Percentiles rank a stretch among this genome's conserved stretches.
These are phyloP conservation scores for Colletotrichum simmondsii DNA, from an alignment of 2,329 filamentous ascomycete species.

Conservation along the genomic window DNA sequence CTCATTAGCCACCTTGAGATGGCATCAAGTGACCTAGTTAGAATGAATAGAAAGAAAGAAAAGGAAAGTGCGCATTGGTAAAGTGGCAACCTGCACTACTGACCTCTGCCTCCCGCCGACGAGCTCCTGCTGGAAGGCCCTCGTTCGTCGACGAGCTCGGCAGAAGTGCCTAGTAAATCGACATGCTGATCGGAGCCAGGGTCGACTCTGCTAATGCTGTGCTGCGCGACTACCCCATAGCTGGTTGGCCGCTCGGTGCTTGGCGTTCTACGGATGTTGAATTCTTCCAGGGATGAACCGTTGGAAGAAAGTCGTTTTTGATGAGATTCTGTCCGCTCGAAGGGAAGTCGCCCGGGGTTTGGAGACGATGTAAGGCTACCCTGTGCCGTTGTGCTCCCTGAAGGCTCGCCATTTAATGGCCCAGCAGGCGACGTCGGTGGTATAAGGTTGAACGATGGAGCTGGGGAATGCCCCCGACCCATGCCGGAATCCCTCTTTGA, in stretches of 20 bases:
- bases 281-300: constrained; percentile 60
- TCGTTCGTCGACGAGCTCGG: constrained; percentile 64
- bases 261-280: constrained; percentile 48
- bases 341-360: constrained; percentile 54
- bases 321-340: constrained; percentile 65
- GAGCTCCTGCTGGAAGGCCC: constrained; percentile 25
- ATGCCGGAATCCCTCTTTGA: constrained; percentile 70
- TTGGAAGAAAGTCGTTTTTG: constrained; percentile 59
- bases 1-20: background rate
- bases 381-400: background rate
- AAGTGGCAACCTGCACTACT: background rate
- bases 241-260: constrained; percentile 62
- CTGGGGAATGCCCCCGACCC: constrained; percentile 44
- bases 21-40: background rate
- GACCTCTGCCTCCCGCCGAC: constrained; percentile 18
- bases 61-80: background rate
- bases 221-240: constrained; percentile 67
- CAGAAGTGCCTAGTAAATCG: constrained; percentile 63
- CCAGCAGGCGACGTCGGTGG: constrained; percentile 31
- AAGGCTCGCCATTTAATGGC: constrained; percentile 28
- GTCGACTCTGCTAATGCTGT: constrained; percentile 66
- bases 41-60: too few species aligned
- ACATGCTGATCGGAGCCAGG: constrained; percentile 53
- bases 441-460: constrained; percentile 49
- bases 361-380: constrained; percentile 17